These are phyloP conservation scores for Diaporthe sp. DNA, from an alignment of 2,329 filamentous ascomycete genomes.

Conservation along the genomic window DNA sequence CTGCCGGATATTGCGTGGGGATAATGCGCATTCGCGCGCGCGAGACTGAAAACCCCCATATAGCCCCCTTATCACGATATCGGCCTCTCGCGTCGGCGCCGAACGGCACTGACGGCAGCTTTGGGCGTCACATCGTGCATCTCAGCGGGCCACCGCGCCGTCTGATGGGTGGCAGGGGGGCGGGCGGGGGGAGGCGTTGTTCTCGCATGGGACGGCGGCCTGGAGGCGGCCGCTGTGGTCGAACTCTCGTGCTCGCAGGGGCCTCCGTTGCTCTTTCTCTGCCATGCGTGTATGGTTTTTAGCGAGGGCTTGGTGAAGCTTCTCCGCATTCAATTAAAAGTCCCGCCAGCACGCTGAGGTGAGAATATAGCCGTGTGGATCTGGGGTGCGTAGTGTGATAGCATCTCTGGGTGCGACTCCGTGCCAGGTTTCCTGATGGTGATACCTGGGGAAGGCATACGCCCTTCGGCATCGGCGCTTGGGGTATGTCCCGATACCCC, in stretches of 20 bases:
- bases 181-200: neutral
- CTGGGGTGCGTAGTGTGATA: neutral
- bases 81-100: neutral
- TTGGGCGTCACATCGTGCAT: constrained; percentile 11
- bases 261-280: neutral
- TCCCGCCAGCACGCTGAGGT: constrained; percentile 1
- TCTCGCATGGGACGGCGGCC: neutral
- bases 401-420: neutral
- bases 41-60: too few relatives aligned
- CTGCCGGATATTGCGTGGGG: neutral
- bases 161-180: neutral
- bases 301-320: neutral
- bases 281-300: too few relatives aligned
- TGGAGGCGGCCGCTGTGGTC: constrained; percentile 7
- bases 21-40: neutral
- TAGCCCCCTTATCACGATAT: neutral
- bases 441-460: neutral
- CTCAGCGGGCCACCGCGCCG: neutral
- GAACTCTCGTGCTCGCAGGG: neutral
- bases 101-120: neutral
- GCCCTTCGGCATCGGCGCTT: constrained; percentile 18
- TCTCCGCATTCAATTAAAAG: neutral
- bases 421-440: neutral
- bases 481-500: neutral
- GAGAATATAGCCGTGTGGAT: neutral